phyloP scores from a whole-genome alignment of 2,329 filamentous ascomycete species.

The Coniochaeta hoffmannii region DNA sequence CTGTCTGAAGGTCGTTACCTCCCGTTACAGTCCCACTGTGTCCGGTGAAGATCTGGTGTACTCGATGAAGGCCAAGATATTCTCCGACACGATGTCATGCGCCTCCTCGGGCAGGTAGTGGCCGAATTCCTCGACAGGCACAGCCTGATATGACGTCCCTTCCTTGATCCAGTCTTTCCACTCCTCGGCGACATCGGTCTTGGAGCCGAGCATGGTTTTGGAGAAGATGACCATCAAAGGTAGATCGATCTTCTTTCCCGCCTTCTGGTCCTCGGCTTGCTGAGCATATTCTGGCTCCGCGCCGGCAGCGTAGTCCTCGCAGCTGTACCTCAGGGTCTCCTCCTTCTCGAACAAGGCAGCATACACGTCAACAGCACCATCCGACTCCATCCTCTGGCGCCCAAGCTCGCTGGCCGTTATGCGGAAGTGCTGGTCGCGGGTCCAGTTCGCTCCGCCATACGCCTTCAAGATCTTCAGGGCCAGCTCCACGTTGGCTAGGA shows the following conservation, averaged over 20 bases:
- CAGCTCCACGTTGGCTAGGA: constrained; percentile 36
- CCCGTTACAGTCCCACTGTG: background rate
- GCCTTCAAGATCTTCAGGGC: constrained; percentile 34
- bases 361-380: constrained; percentile 35
- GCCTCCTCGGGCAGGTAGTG: constrained; percentile 18
- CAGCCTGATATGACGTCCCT: constrained; percentile 10
- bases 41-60: background rate
- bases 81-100: constrained; percentile 11
- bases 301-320: constrained; percentile 39
- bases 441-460: constrained; percentile 32
- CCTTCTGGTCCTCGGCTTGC: constrained; percentile 35
- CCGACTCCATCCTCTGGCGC: constrained; percentile 14
- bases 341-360: constrained; percentile 30
- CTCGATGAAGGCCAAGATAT: constrained; percentile 8
- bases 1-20: constrained; percentile 49
- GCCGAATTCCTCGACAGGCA: constrained; percentile 12
- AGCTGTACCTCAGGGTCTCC: constrained; percentile 32
- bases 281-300: constrained; percentile 31
- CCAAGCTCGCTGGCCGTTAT: constrained; percentile 17
- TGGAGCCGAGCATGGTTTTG: constrained; percentile 30
- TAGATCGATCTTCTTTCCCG: constrained; percentile 32
- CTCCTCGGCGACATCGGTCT: constrained; percentile 29
- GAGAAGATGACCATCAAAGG: constrained; percentile 36
- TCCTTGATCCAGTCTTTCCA: constrained; percentile 38
- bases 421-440: constrained; percentile 21